Conservation (phyloP, 345 rosid genomes). For the Citrus trifoliata region DNA sequence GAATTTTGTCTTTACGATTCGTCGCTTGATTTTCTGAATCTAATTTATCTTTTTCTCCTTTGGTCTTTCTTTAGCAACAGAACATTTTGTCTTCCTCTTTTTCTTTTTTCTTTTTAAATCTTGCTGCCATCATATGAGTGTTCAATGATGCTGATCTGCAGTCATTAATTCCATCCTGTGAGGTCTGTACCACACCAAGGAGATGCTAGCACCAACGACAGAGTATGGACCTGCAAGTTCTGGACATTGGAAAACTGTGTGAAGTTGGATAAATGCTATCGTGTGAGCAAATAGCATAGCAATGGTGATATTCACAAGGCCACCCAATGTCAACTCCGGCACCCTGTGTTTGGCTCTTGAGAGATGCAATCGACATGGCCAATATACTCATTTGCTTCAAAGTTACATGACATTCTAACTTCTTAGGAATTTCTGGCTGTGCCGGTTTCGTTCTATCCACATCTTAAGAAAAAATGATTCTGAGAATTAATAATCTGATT, state of each 20-base stretch:
- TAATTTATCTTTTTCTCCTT: conserved; percentile 16
- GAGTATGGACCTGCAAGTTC: conserved; percentile 71
- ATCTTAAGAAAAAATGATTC: background rate
- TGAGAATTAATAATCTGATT: background rate
- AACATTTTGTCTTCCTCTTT: no score
- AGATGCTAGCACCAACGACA: conserved; percentile 38
- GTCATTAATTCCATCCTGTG: conserved; percentile 70
- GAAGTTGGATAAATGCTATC: conserved; percentile 62
- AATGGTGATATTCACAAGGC: conserved; percentile 85
- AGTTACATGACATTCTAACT: background rate
- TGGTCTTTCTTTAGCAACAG: no score
- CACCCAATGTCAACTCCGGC: conserved; percentile 55
- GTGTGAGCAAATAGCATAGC: conserved; percentile 37
- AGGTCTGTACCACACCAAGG: conserved; percentile 50
- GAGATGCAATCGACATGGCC: conserved; percentile 1
- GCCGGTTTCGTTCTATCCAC: background rate
- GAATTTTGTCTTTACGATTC: background rate
- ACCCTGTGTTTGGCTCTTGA: conserved; percentile 54
- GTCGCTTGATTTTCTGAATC: background rate
- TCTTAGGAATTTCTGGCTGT: background rate
- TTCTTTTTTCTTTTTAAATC: background rate
- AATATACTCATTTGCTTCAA: background rate
- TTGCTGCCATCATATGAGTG: background rate
- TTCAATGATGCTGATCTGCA: conserved; percentile 23
- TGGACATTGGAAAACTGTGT: conserved; percentile 67